phyloP scores from a whole-genome alignment of 495 filamentous ascomycete species.

The Pseudevernia furfuracea region DNA sequence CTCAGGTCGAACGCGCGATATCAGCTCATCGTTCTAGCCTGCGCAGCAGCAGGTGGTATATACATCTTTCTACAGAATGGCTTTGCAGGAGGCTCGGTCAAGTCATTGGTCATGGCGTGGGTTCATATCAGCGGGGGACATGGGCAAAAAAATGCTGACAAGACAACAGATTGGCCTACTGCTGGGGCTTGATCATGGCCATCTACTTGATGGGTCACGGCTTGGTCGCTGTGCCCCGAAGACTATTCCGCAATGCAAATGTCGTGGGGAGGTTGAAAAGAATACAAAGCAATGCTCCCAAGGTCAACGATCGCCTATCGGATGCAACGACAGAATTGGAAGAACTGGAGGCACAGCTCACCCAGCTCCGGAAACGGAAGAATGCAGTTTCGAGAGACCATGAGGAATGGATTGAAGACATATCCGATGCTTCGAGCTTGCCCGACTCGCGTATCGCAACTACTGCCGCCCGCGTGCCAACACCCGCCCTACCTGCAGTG shows the following conservation, averaged over 20 bases:
- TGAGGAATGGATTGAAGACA: slow-evolving; percentile 90
- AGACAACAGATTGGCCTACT: slow-evolving; percentile 58
- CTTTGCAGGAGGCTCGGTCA: slow-evolving; percentile 55
- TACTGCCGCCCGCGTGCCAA: slow-evolving; percentile 34
- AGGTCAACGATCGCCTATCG: slow-evolving; percentile 75
- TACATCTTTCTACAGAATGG: slow-evolving; percentile 80
- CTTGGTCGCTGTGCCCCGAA: slow-evolving; percentile 80
- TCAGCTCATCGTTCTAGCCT: slow-evolving; percentile 68
- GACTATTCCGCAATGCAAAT: slow-evolving; percentile 67
- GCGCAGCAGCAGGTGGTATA: slow-evolving; percentile 61
- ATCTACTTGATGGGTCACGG: slow-evolving; percentile 98
- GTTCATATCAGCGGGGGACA: not conserved
- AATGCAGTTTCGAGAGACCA: slow-evolving; percentile 73
- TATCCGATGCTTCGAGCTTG: slow-evolving; percentile 64
- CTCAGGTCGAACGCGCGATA: slow-evolving; percentile 80
- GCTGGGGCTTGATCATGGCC: slow-evolving; percentile 81
- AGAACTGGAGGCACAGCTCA: slow-evolving; percentile 70
- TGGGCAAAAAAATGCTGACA: not conserved
- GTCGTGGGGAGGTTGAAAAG: slow-evolving; percentile 61
- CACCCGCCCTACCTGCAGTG: slow-evolving; percentile 55
- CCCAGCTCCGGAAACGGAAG: slow-evolving; percentile 70
- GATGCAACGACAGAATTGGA: slow-evolving; percentile 77
- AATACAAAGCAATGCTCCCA: slow-evolving; percentile 71
- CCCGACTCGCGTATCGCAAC: slow-evolving; percentile 53
- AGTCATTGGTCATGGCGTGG: slow-evolving; percentile 74